Evolutionary conservation across 345 rosid species (phyloP), one percentile per base, ranked within the genome.

Genomic region (Aquilaria malaccensis): DNA sequence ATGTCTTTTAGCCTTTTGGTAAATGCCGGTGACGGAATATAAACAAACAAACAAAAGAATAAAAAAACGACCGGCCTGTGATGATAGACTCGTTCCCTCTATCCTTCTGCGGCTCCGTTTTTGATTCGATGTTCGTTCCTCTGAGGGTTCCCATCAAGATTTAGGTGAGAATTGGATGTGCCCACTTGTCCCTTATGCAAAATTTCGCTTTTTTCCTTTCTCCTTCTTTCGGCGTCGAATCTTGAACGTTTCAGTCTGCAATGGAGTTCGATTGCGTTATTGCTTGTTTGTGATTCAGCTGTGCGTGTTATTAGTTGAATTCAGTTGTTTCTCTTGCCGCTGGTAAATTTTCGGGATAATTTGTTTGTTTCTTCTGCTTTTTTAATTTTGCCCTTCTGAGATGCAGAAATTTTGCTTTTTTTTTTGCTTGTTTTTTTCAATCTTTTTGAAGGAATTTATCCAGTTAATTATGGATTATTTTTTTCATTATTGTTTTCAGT

Each of bases 11-110:
- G n/a, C n/a, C n/a, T 58, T n/a, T 54, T 30, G 46, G 51, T 46
- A 62, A 52, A 33, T 84, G 66, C 79, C 76, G 76, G 65, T 68
- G 75, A 69, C 74, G 56, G 70, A 71, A 57, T 64, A 64, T 22
- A 9, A 32, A 63, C 6, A 50, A 56, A 37, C 7, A 58, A 22
- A 5, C 43, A 37, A 37, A 37, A 37, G 7, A 37, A 5, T 9
- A 5, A 37, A 5, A 37, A 37, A 37, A 37, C 43, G 43, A 37
- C 52, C 62, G 45, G 58, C 67, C 9, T 13, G 72, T 65, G 60
- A 33, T 65, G 33, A 54, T 53, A 12, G 48, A 45, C 32, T 13
- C 30, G 14, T 13, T 58, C 50, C 58, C 66, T 33, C 58, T 11
- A 45, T 46, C 62, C 51, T 63, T 62, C 60, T 66, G 31, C 30